These are phyloP conservation scores for Diaporthe citriasiana DNA, from an alignment of 2,329 filamentous ascomycete genomes.

Conservation along the genomic window DNA sequence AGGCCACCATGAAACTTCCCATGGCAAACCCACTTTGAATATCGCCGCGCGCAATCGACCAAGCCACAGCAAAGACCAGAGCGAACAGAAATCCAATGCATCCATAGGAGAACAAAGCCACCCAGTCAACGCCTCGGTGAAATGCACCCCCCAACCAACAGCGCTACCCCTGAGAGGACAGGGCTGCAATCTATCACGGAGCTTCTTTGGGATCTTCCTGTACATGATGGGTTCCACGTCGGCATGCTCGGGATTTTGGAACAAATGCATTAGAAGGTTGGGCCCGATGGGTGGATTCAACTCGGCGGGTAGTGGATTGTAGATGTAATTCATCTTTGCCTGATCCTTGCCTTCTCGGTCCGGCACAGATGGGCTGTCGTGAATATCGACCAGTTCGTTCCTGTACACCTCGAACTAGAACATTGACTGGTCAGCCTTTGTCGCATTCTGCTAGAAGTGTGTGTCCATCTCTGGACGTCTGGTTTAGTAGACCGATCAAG, in stretches of 20 bases:
- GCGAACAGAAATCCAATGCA: slow-evolving; percentile 44
- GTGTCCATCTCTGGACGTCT: neutral
- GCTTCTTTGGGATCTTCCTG: slow-evolving; percentile 47
- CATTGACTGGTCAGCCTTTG: neutral
- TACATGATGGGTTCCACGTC: slow-evolving; percentile 45
- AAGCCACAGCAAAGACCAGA: slow-evolving; percentile 45
- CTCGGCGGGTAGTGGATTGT: slow-evolving; percentile 47
- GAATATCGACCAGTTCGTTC: slow-evolving; percentile 17
- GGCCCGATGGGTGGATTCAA: slow-evolving; percentile 47
- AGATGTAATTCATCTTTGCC: slow-evolving; percentile 44
- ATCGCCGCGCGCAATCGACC: slow-evolving; percentile 45
- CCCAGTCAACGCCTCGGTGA: slow-evolving; percentile 47
- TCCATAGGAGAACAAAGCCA: slow-evolving; percentile 43
- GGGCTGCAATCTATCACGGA: slow-evolving; percentile 44
- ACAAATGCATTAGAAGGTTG: slow-evolving; percentile 48
- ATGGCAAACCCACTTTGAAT: slow-evolving; percentile 49
- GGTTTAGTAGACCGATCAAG: neutral
- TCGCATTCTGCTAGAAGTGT: neutral
- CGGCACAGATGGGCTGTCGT: slow-evolving; percentile 15
- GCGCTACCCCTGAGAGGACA: slow-evolving; percentile 46
- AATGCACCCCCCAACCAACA: slow-evolving; percentile 48
- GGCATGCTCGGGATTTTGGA: slow-evolving; percentile 48
- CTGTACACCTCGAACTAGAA: slow-evolving; percentile 24
- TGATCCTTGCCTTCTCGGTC: neutral
- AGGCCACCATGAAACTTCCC: slow-evolving; percentile 46